Conservation (phyloP, 1,139 yeast species). For the Diutina sp. region DNA sequence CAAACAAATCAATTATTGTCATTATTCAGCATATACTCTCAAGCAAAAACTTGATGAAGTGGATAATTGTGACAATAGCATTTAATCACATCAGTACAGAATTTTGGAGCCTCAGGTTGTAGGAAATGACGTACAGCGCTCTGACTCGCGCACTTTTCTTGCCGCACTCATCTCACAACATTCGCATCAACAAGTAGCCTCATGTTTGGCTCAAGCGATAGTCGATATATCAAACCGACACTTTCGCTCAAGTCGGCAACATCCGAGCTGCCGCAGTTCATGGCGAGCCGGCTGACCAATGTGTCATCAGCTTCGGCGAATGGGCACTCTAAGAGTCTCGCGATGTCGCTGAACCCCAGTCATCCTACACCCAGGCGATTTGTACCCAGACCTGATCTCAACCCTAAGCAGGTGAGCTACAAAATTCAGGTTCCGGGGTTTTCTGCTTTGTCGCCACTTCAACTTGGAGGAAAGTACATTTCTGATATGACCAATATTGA, state of each 20-base stretch:
- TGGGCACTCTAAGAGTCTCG: not conserved
- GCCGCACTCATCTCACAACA: not conserved
- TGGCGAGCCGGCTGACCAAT: not conserved
- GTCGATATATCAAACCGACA: not conserved
- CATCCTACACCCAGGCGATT: conserved; percentile 10
- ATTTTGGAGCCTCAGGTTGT: no score
- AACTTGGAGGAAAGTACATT: conserved; percentile 31
- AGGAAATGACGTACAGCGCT: not conserved
- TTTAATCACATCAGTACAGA: no score
- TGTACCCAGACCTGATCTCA: conserved; percentile 23
- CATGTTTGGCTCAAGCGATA: not conserved
- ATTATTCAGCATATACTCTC: no score
- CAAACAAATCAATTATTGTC: no score
- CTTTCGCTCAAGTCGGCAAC: not conserved
- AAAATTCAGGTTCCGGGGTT: conserved; percentile 33
- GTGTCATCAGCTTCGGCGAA: not conserved
- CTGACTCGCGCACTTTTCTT: not conserved
- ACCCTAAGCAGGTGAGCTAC: conserved; percentile 29
- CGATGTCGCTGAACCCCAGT: not conserved
- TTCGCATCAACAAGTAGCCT: not conserved
- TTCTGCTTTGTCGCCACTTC: conserved; percentile 28
- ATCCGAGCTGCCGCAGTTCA: not conserved
- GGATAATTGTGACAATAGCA: no score
- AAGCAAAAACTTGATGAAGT: no score
- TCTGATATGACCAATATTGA: conserved; percentile 33